Base-by-base conservation (phyloP, 257 asterid genomes). In the Apocynum venetum region DNA sequence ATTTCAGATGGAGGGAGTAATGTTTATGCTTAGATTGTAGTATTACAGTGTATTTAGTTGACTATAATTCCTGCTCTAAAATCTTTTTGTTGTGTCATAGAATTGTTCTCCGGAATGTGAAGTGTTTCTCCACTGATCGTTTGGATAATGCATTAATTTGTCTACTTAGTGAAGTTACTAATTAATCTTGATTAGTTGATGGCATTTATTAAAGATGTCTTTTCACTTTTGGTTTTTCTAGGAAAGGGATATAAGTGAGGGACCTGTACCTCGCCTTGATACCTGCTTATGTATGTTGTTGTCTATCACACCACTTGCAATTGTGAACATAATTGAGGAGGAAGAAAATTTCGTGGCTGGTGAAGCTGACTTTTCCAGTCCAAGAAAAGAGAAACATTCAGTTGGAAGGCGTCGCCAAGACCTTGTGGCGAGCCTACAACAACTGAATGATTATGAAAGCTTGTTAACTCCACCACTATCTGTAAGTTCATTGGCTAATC, bases 171-270 rank as follows among this genome's bases (percentile, higher is more conserved):
- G 8, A n/a, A 40, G 63, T 63, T 48, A 48, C 35, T 15, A 8
- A 40, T 47, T 13, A 47, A 3, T 79, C n/a, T 4, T 43, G 17
- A 43, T 46, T 25, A 44, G 15, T 59, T 57, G 41, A 74, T 43
- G 17, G 56, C 46, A 12, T 31, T 31, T 8, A 13, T 6, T 9
- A 35, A 60, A 19, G 12, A 47, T 78, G 72, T 52, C 44, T 35
- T 70, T 17, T 51, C 74, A 41, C 38, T 74, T 53, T 80, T 79
- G 74, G 71, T 61, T 84, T 68, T 75, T 46, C 65, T 86, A 96
- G 99, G 97, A 96, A 87, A 89, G 96, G 83, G 92, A 96, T 89
- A 86, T 96, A 74, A 86, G 93, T 81, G 99, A 91, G 83, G 97
- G 97, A 57, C 97, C 98, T 71, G 91, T 89, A 82, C 98, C 97